Base-by-base conservation (phyloP, 306 rosid genomes). In the Corylus avellana region DNA sequence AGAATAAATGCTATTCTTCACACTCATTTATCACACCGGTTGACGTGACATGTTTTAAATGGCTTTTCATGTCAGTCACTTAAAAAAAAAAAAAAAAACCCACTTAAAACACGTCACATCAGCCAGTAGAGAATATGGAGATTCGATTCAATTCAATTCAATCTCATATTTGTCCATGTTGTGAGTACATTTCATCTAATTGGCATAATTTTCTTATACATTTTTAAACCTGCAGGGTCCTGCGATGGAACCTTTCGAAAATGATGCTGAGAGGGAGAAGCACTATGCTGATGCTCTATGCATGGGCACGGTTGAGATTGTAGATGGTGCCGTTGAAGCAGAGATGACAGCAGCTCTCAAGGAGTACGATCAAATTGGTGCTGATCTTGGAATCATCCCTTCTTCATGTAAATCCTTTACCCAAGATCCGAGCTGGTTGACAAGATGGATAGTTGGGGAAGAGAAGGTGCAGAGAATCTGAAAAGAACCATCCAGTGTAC, bases 341-440 rank as follows among this genome's bases (percentile, higher is more conserved):
- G 97, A 92, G 85, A 95, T 95, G 96, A 92, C 81, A 77, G 92
- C 87, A 68, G 92, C 98, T 81, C 89, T 95, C 44, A 85, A 93
- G 73, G 97, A 88, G 83, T 89, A 89, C 58, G 87, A 91, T 57
- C 93, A 86, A 71, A 91, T 95, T 37, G 98, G 97, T 55, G 81
- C 88, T 27, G 98, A 91, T 88, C 93, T 95, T 14, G 98, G 93
- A 78, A 89, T 89, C 86, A 85, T 88, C 62, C 98, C 98, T 44
- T 69, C 67, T 39, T 76, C 95, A 7, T 87, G 96, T 77, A 92
- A 82, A 84, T 90, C 78, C 80, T 82, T 86, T 64, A 91, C 93
- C 4, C 89, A 85, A 74, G 97, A 95, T 82, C 94, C 97, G 13
- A 92, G 97, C 78, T 95, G 98, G 98, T 82, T 95, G 92, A 86